Percentiles rank a stretch among this genome's conserved stretches.
These are phyloP conservation scores for Tagetes erecta DNA, from an alignment of 129 eudicot species.

Conservation along the genomic window DNA sequence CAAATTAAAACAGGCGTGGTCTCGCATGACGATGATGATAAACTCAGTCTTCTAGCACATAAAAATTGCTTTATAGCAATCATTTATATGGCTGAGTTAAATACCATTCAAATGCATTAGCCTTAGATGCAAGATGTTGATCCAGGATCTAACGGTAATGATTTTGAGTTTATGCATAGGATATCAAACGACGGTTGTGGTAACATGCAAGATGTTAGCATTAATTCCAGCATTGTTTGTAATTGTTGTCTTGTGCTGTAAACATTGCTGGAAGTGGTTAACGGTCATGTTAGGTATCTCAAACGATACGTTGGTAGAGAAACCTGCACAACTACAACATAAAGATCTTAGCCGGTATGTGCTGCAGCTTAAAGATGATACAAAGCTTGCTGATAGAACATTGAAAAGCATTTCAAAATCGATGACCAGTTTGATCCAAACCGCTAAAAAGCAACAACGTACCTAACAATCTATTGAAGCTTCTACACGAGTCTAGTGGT, in stretches of 20 bases:
- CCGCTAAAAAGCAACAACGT: constrained; percentile 7
- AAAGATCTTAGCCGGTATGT: constrained; percentile 9
- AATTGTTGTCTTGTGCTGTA: neutral
- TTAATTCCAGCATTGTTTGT: neutral
- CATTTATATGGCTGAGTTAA: constrained; percentile 1
- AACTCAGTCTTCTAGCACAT: neutral
- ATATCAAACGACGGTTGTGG: neutral
- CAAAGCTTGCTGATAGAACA: constrained; percentile 4
- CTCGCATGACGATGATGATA: neutral
- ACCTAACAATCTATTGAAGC: constrained; percentile 5
- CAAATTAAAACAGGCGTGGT: constrained; percentile 1
- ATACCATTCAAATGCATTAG: neutral
- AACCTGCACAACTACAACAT: neutral
- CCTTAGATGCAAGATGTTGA: constrained; percentile 3
- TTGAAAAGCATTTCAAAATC: neutral
- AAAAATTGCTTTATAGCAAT: neutral
- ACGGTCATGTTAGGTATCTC: constrained; percentile 1
- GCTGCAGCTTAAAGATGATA: constrained; percentile 7
- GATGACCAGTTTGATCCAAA: neutral
- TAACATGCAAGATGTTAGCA: constrained; percentile 2
- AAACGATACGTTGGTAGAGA: neutral
- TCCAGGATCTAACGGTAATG: neutral
- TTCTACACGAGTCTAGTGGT: neutral
- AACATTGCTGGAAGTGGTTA: neutral
- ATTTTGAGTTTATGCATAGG: neutral